A percentile compares a stretch with the other conserved stretches of the same genome.
Conservation (phyloP, 805 yeast species). For the Cephaloascus albidus region DNA sequence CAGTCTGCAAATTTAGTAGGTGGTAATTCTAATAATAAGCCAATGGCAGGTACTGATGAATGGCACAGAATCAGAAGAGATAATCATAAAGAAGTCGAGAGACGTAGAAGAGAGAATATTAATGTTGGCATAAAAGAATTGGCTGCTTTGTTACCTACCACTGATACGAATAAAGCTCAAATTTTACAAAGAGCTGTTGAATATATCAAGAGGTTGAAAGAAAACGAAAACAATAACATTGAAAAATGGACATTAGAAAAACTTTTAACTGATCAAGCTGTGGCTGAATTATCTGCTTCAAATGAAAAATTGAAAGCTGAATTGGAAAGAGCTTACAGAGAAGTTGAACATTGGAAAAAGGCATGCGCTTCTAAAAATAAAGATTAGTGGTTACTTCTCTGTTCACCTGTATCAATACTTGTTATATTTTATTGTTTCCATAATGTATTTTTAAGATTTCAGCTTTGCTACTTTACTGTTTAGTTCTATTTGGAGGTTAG, state of each 20-base stretch:
- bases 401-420: not conserved
- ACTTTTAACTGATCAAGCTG: slow-evolving; percentile 83
- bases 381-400: not conserved
- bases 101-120: slow-evolving; percentile 84
- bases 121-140: slow-evolving; percentile 80
- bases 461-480: not conserved
- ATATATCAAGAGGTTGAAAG: slow-evolving; percentile 81
- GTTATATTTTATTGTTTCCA: not conserved
- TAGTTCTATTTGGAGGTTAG: no score
- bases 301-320: slow-evolving; percentile 85
- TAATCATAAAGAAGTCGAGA: slow-evolving; percentile 92
- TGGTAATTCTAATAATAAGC: slow-evolving; percentile 24
- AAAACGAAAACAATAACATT: slow-evolving; percentile 78
- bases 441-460: not conserved
- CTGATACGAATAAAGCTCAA: slow-evolving; percentile 85
- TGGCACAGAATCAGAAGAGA: slow-evolving; percentile 79
- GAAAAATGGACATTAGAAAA: slow-evolving; percentile 96
- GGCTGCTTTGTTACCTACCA: slow-evolving; percentile 69
- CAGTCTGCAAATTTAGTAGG: slow-evolving; percentile 2
- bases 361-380: slow-evolving; percentile 14
- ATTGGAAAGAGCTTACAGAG: slow-evolving; percentile 86
- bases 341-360: slow-evolving; percentile 76
- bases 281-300: slow-evolving; percentile 72
- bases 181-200: slow-evolving; percentile 84
- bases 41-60: slow-evolving; percentile 68